Conservation (phyloP, 257 asterid genomes). For the Jaltomata sinuosa region DNA sequence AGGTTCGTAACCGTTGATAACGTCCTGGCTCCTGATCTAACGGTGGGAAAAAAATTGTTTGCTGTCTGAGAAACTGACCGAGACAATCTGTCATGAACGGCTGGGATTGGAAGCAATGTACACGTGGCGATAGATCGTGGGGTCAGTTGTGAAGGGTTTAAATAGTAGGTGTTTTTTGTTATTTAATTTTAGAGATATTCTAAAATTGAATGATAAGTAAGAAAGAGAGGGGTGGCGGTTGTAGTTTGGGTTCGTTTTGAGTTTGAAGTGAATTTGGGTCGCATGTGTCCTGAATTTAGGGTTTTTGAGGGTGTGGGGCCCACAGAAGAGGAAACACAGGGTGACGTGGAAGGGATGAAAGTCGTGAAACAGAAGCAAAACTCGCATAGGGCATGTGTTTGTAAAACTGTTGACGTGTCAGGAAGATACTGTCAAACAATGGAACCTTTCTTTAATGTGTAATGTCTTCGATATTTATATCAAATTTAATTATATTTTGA, state of each 20-base stretch:
- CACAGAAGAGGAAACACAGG: slow-evolving; percentile 2
- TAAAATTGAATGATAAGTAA: background rate
- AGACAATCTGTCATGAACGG: slow-evolving; percentile 54
- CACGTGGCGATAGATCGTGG: slow-evolving; percentile 25
- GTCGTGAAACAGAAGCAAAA: slow-evolving; percentile 51
- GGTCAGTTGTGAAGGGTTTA: slow-evolving; percentile 18
- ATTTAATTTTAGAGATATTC: background rate
- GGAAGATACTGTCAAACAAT: slow-evolving; percentile 27
- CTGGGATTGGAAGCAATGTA: background rate
- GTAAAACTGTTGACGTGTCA: slow-evolving; percentile 34
- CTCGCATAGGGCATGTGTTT: slow-evolving; percentile 26
- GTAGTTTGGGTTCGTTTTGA: slow-evolving; percentile 6
- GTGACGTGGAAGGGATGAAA: slow-evolving; percentile 8
- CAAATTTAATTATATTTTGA: no score
- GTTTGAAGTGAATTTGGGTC: slow-evolving; percentile 32
- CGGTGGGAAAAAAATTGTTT: slow-evolving; percentile 28
- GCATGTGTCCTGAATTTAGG: slow-evolving; percentile 44
- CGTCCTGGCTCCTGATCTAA: slow-evolving; percentile 17
- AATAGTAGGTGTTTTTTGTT: background rate
- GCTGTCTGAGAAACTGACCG: slow-evolving; percentile 75
- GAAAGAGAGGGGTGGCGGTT: background rate
- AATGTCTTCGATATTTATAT: no score
- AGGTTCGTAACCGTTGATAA: slow-evolving; percentile 29
- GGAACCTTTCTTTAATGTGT: background rate
- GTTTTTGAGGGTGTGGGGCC: slow-evolving; percentile 26